A percentile compares a stretch with the other conserved stretches of the same genome.
phyloP scores from a whole-genome alignment of 208 protist species.

The Leishmania gerbilli region DNA sequence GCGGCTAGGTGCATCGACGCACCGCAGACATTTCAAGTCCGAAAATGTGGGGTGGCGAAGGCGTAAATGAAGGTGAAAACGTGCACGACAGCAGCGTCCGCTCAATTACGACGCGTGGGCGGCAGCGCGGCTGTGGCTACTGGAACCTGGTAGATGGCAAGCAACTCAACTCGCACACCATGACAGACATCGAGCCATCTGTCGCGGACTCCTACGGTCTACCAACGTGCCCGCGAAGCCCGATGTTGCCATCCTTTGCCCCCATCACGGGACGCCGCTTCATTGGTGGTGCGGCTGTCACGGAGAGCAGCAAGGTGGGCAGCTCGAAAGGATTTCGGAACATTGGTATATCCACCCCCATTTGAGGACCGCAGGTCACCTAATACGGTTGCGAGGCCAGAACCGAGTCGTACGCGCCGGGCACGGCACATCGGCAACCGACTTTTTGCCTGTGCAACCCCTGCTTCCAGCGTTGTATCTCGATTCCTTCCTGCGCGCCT shows the following conservation, averaged over 20 bases:
- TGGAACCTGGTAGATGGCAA: not conserved
- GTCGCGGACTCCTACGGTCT: not conserved
- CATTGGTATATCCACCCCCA: not conserved
- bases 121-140: not conserved
- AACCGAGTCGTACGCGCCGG: not conserved
- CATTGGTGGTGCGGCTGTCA: not conserved
- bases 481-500: not conserved
- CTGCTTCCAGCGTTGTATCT: not conserved
- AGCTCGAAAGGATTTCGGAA: not conserved
- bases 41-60: not conserved
- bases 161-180: not conserved
- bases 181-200: not conserved
- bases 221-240: not conserved
- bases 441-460: not conserved
- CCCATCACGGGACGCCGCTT: conserved; percentile 4
- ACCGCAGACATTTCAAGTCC: not conserved
- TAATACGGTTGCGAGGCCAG: not conserved
- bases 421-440: not conserved
- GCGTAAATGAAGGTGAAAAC: not conserved
- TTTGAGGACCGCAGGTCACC: not conserved
- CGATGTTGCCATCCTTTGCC: not conserved
- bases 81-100: not conserved
- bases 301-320: not conserved
- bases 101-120: not conserved
- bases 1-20: not conserved